Conservation (phyloP, 495 filamentous ascomycete species). For the Usnea hakonensis region DNA sequence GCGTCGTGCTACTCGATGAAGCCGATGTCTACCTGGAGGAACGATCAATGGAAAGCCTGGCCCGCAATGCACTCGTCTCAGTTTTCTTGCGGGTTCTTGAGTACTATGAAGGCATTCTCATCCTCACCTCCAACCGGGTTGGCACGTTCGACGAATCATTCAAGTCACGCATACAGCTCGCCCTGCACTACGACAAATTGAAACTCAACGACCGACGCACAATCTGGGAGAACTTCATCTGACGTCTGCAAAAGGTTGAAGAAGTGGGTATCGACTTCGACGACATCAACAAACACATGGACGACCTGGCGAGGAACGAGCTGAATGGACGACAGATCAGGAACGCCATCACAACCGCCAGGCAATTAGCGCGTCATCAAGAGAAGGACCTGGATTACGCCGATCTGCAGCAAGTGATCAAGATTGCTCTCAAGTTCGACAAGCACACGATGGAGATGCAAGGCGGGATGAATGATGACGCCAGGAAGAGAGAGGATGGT, state of each 20-base stretch:
- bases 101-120: conserved; percentile 50
- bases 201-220: conserved; percentile 8
- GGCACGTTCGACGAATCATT: conserved; percentile 44
- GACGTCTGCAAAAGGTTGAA: conserved; percentile 7
- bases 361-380: conserved; percentile 21
- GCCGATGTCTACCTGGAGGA: conserved; percentile 41
- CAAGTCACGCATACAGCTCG: conserved; percentile 43
- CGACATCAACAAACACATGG: conserved; percentile 6
- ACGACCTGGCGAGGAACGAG: conserved; percentile 12
- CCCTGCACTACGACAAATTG: conserved; percentile 17
- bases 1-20: conserved; percentile 39
- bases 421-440: conserved; percentile 7
- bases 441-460: conserved; percentile 4
- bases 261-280: neutral
- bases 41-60: conserved; percentile 28
- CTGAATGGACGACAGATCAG: conserved; percentile 23
- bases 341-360: conserved; percentile 22
- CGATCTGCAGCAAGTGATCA: conserved; percentile 4
- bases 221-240: conserved; percentile 19
- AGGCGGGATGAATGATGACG: neutral
- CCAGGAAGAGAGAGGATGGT: neutral
- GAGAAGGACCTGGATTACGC: neutral
- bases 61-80: conserved; percentile 39
- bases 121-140: conserved; percentile 48
- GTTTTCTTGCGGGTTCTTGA: conserved; percentile 47